phyloP scores from a whole-genome alignment of 2,329 filamentous ascomycete genomes.

The Aureobasidium musti region DNA sequence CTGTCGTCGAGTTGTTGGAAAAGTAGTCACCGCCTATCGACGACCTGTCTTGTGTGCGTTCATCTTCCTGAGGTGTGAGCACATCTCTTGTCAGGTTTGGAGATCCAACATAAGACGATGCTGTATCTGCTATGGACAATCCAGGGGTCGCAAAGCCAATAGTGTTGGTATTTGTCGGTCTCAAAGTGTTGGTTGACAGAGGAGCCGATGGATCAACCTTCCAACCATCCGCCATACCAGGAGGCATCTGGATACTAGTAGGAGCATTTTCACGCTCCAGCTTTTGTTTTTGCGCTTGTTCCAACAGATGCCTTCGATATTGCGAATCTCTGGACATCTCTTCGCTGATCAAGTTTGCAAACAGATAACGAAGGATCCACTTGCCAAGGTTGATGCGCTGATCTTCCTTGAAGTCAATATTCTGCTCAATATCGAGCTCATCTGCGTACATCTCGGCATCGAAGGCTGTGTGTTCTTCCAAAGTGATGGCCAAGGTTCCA shows the following conservation, averaged over 20 bases:
- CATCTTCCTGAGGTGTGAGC: conserved; percentile 50
- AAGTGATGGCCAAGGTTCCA: conserved; percentile 82
- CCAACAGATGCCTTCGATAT: conserved; percentile 69
- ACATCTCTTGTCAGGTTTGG: conserved; percentile 41
- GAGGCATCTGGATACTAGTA: conserved; percentile 61
- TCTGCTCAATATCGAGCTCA: conserved; percentile 72
- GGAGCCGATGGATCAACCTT: conserved; percentile 43
- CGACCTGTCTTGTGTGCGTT: conserved; percentile 56
- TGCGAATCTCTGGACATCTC: conserved; percentile 79
- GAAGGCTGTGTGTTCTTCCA: conserved; percentile 95
- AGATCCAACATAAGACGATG: conserved; percentile 47
- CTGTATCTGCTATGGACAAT: conserved; percentile 64
- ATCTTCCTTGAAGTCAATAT: conserved; percentile 84
- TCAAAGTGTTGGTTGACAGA: conserved; percentile 55
- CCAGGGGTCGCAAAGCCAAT: conserved; percentile 68
- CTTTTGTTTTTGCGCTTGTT: conserved; percentile 60
- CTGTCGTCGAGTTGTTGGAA: conserved; percentile 53
- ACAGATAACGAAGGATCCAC: conserved; percentile 92
- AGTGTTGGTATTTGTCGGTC: conserved; percentile 62
- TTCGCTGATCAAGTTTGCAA: conserved; percentile 84
- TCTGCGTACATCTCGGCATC: conserved; percentile 98
- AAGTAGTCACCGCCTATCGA: conserved; percentile 76
- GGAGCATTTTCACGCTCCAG: conserved; percentile 61
- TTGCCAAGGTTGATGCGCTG: conserved; percentile 96
- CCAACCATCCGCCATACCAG: conserved; percentile 50